Base-by-base conservation (phyloP, 2,329 filamentous ascomycete species). In the Verticillium longisporum region DNA sequence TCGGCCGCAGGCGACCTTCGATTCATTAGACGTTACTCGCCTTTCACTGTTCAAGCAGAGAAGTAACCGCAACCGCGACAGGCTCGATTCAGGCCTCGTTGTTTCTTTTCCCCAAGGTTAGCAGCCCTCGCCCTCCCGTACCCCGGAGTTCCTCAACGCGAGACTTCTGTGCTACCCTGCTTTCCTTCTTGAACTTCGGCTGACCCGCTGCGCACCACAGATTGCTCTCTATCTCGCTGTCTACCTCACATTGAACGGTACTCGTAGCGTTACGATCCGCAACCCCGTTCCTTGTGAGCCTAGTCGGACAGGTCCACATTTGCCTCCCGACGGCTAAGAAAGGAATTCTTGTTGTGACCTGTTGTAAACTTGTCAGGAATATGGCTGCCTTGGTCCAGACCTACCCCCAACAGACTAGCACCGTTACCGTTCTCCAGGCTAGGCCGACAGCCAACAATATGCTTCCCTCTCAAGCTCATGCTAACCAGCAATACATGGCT, bases 331-430 rank as follows among this genome's bases (percentile, higher is more conserved):
- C 45, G 6, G 18, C 45, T 50, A 50, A 50, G 45, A 26, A n/a
- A 6, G n/a, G 18, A 50, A n/a, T 18, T 50, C 7, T 50, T 50
- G 45, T n/a, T 50, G 45, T 34, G 10, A 34, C 26, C n/a, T n/a
- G 5, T 11, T 32, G 13, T 31, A 33, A 33, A n/a, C 31, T 57
- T 31, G 56, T 33, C 56, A 57, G 57, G 81, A 88, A 73, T 74
- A 94, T 95, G 91, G 90, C 90, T 80, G 89, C 90, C 75, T 82
- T 94, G 80, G 88, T 93, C 71, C 91, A 94, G 78, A 86, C 88
- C 64, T 90, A 90, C 73, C 85, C 90, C 70, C 88, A 91, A 78
- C 88, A 91, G 76, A 86, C 87, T 71, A 82, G 83, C 75, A 87
- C 89, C 67, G 83, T 87, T 69, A 88, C 88, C 66, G 89, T 92